These are phyloP conservation scores for Cyclotella kingstonii DNA, from an alignment of 108 stramenopile species.

Conservation along the genomic window DNA sequence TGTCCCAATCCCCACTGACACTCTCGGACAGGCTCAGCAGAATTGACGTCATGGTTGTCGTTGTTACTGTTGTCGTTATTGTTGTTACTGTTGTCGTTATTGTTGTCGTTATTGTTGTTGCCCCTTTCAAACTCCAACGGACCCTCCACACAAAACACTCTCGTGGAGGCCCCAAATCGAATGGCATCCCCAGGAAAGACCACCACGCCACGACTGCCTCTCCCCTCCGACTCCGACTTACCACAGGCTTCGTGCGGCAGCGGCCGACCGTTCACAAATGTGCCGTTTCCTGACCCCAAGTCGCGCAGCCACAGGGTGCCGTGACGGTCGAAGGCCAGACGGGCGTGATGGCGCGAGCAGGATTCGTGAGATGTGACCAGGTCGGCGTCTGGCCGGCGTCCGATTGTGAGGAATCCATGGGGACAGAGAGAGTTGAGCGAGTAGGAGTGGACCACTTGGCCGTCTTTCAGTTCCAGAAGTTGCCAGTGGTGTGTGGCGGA, in stretches of 20 bases:
- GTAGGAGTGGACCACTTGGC: constrained; percentile 20
- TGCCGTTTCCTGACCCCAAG: constrained; percentile 67
- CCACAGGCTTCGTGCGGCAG: constrained; percentile 59
- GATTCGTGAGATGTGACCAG: constrained; percentile 67
- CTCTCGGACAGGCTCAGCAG: constrained; percentile 23
- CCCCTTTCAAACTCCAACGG: constrained; percentile 58
- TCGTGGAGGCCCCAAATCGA: constrained; percentile 66
- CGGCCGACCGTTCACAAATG: constrained; percentile 56
- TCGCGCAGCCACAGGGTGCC: constrained; percentile 70
- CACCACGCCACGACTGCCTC: constrained; percentile 66
- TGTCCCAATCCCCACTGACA: constrained; percentile 54
- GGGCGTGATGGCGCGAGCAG: constrained; percentile 71
- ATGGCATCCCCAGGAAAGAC: constrained; percentile 73
- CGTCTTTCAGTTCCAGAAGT: constrained; percentile 46
- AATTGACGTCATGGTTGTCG: neutral
- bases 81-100: constrained; percentile 4
- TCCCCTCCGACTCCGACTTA: constrained; percentile 15
- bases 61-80: neutral
- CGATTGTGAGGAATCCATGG: constrained; percentile 48
- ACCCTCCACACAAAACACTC: constrained; percentile 66
- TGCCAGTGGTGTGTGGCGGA: constrained; percentile 20
- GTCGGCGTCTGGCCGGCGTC: constrained; percentile 47
- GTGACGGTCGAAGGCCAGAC: constrained; percentile 65
- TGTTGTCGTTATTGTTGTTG: constrained; percentile 4
- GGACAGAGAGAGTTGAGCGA: constrained; percentile 19